A percentile compares a stretch with the other conserved stretches of the same genome.
phyloP scores from a whole-genome alignment of 1,284 basidiomycete genomes.

The Rhodotorula sp. region DNA sequence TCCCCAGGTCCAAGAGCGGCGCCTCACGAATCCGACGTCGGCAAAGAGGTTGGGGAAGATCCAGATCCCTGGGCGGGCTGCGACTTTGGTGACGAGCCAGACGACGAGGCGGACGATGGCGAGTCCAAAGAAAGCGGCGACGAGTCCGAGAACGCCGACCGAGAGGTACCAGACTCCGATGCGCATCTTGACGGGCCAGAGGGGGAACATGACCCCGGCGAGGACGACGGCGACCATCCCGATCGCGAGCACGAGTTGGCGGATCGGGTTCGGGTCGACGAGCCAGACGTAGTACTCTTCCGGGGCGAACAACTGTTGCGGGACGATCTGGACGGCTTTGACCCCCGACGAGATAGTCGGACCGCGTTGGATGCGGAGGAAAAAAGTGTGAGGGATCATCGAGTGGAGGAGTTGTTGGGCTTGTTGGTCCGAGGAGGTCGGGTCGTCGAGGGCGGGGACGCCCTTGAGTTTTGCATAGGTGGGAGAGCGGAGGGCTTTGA shows the following conservation, averaged over 20 bases:
- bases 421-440: slow-evolving; percentile 65
- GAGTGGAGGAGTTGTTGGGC: slow-evolving; percentile 64
- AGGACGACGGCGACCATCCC: slow-evolving; percentile 93
- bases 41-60: slow-evolving; percentile 98
- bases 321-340: slow-evolving; percentile 76
- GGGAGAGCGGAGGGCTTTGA: slow-evolving; percentile 87
- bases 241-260: slow-evolving; percentile 86
- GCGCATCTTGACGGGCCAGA: slow-evolving; percentile 93
- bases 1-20: background rate
- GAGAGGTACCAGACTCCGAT: slow-evolving; percentile 95
- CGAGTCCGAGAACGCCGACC: slow-evolving; percentile 80
- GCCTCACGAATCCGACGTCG: slow-evolving; percentile 94
- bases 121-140: slow-evolving; percentile 87
- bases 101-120: slow-evolving; percentile 91
- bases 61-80: slow-evolving; percentile 90
- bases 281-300: slow-evolving; percentile 94
- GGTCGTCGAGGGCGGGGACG: slow-evolving; percentile 69
- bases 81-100: slow-evolving; percentile 87
- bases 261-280: slow-evolving; percentile 69
- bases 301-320: slow-evolving; percentile 71
- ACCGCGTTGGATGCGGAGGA: slow-evolving; percentile 81
- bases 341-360: slow-evolving; percentile 51
- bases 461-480: slow-evolving; percentile 72
- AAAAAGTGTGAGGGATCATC: slow-evolving; percentile 75
- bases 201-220: slow-evolving; percentile 97